Evolutionary conservation across 2,329 filamentous ascomycete genomes (phyloP), one percentile per base, ranked within the genome.

Genomic region (Apiospora pterosperma): DNA sequence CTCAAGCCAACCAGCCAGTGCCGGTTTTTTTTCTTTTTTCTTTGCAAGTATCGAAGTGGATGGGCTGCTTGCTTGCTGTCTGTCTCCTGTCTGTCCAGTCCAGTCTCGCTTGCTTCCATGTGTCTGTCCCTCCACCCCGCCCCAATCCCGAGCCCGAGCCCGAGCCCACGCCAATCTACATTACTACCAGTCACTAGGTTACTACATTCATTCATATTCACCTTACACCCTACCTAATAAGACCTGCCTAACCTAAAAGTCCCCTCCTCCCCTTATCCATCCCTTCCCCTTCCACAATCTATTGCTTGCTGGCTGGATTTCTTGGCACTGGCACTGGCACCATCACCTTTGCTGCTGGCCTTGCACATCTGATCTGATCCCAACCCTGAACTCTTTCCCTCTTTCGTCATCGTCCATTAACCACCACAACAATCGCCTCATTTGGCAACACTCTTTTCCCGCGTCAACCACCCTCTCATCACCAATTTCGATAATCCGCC

Each of bases 321-420:
- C 48, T 55, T 55, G 48, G 48, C 48, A 55, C 25, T 55, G 42
- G 42, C 42, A 48, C 42, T 41, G 38, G 38, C 38, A 41, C 16
- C 28, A 55, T 55, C 48, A 34, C 28, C 48, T 55, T 34, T 55
- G 28, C 48, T n/a, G 25, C 48, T 34, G 48, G 48, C 25, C 48
- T 55, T 55, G 48, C 48, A 55, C 48, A 55, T 55, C 48, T 31
- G 48, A 55, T 55, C 28, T 55, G 48, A 55, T 55, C 48, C 48
- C 48, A 55, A 55, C 48, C 48, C 58, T 60, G 34, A 60, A 36
- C 36, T 38, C 58, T 39, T 59, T 39, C 58, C 58, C 58, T 60
- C 58, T 60, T 60, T 60, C 58, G 58, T 60, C 58, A 60, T 60
- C 58, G 58, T 39, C 58, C 34, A 60, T 39, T n/a, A 23, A 60